Evolutionary conservation across 2,329 filamentous ascomycete species (phyloP), one percentile per base, ranked within the genome.

Genomic region (Metarhizium sp.): DNA sequence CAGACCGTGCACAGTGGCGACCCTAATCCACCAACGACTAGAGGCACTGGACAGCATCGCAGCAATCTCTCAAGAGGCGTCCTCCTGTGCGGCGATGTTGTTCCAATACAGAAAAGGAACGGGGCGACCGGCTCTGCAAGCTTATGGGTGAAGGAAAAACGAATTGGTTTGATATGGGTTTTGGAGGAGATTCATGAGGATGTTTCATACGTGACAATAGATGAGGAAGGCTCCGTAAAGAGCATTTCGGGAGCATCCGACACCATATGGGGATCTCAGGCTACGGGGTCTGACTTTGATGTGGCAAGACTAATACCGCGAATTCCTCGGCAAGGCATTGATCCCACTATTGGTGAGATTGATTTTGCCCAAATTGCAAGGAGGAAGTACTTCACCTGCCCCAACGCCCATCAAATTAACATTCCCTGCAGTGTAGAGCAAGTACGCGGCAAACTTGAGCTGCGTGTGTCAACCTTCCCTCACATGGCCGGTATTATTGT

Each of bases 101-200:
- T 99, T 18, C 94, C 94, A 0, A 99, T 99, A 57, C 88, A 92
- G 68, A 99, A 97, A 72, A 84, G 94, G 58, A 96, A 99, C 64
- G 94, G 94, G 4, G 82, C 87, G 11, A 92, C 87, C 4, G 94
- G 94, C 2, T 92, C 94, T 56, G 94, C 94, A 42, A 97, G 92
- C 71, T 75, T 99, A 43, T 99, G 94, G 94, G 94, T 99, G 3
- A 99, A 99, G 74, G 94, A 99, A 71, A 99, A 99, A 71, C 83
- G 87, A 51, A 85, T 90, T 53, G 92, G 92, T 10, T 73, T 99
- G 57, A 97, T 99, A 58, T 99, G 94, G 94, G 94, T 99, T 8
- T 74, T 99, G 2, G 94, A 99, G 69, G 94, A 99, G 71, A 97
- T 99, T 58, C 90, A 92, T 55, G 94, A 99, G 71, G 92, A 99